These are phyloP conservation scores for Peniophora sp. DNA, from an alignment of 1,284 basidiomycete genomes.

Conservation along the genomic window DNA sequence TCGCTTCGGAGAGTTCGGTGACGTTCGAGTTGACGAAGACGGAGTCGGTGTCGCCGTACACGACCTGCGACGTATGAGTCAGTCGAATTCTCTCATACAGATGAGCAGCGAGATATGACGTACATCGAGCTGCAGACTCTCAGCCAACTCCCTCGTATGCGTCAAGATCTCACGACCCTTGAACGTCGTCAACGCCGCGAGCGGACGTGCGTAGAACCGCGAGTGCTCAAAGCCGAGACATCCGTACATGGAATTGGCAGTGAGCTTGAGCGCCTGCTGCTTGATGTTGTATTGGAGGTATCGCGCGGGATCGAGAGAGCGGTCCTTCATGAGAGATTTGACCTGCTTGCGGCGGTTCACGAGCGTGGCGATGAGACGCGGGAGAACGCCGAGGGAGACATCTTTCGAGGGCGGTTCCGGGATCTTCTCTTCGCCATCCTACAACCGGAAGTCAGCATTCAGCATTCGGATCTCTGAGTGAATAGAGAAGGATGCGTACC, in stretches of 20 bases:
- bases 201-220: slow-evolving; percentile 92
- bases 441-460: slow-evolving; percentile 3
- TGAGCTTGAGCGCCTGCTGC: slow-evolving; percentile 95
- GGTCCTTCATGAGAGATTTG: slow-evolving; percentile 94
- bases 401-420: slow-evolving; percentile 81
- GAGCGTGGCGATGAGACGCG: slow-evolving; percentile 91
- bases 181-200: slow-evolving; percentile 95
- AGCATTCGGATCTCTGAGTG: slow-evolving; percentile 1
- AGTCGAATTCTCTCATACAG: not conserved
- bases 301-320: slow-evolving; percentile 61
- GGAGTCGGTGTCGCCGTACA: slow-evolving; percentile 98
- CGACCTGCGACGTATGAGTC: slow-evolving; percentile 53
- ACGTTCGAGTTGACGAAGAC: slow-evolving; percentile 98
- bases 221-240: slow-evolving; percentile 98
- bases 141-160: slow-evolving; percentile 88
- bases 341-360: slow-evolving; percentile 87
- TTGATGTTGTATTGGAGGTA: slow-evolving; percentile 95
- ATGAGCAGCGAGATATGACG: slow-evolving; percentile 18
- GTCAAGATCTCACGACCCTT: slow-evolving; percentile 98
- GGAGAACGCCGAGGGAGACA: slow-evolving; percentile 81
- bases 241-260: slow-evolving; percentile 99
- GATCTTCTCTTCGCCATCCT: slow-evolving; percentile 80
- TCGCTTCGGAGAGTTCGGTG: slow-evolving; percentile 79
- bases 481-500: slow-evolving; percentile 28
- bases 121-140: slow-evolving; percentile 84